phyloP scores from a whole-genome alignment of 2,329 filamentous ascomycete species.

The Plenodomus biglobosus region DNA sequence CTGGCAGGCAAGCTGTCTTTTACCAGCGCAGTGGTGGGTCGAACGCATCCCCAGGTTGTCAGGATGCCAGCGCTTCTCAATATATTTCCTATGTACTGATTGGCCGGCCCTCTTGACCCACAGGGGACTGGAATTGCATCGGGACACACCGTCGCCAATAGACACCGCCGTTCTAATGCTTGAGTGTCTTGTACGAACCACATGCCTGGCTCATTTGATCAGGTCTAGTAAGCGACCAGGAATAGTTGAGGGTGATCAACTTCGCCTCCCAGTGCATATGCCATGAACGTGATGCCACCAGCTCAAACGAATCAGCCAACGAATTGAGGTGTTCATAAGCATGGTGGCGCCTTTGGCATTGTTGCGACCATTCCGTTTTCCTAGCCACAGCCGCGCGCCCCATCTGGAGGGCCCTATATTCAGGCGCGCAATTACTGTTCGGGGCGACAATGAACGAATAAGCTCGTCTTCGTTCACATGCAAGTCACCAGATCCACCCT shows the following conservation, averaged over 20 bases:
- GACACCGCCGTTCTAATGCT: constrained; percentile 9
- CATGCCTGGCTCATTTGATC: constrained; percentile 21
- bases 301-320: constrained; percentile 11
- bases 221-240: constrained; percentile 8
- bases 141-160: constrained; percentile 19
- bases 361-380: constrained; percentile 23
- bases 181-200: constrained; percentile 18
- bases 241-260: constrained; percentile 11
- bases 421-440: constrained; percentile 10
- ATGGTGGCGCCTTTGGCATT: constrained; percentile 30
- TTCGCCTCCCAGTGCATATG: constrained; percentile 15
- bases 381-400: constrained; percentile 35
- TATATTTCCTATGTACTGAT: constrained; percentile 20
- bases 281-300: constrained; percentile 9
- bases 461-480: constrained; percentile 24
- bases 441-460: constrained; percentile 22
- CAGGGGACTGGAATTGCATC: constrained; percentile 18
- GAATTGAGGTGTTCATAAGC: constrained; percentile 27
- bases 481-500: constrained; percentile 14
- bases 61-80: constrained; percentile 13
- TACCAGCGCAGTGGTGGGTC: constrained; percentile 15
- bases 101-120: constrained; percentile 20
- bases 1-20: constrained; percentile 16
- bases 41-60: constrained; percentile 10
- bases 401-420: constrained; percentile 38